Evolutionary conservation across 2,329 filamentous ascomycete species (phyloP).

Genomic region (Arthroderma sp.): DNA sequence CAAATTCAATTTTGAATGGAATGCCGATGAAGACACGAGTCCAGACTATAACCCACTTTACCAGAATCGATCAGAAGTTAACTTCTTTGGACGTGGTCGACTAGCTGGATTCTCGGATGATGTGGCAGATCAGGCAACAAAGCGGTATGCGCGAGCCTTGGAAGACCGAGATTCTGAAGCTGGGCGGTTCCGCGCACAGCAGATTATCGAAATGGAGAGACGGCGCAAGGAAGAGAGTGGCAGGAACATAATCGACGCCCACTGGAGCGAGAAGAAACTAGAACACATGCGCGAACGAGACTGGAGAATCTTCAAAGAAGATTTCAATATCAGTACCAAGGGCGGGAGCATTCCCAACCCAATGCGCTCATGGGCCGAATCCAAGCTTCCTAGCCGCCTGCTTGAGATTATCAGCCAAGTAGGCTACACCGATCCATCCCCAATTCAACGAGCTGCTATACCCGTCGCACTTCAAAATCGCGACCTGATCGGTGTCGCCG

Average conservation of each 20-base stretch:
- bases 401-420: conserved; percentile 71
- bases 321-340: conserved; percentile 93
- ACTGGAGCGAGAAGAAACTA: conserved; percentile 89
- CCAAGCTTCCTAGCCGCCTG: conserved; percentile 59
- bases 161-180: conserved; percentile 62
- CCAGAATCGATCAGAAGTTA: conserved; percentile 50
- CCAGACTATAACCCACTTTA: conserved; percentile 72
- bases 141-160: conserved; percentile 53
- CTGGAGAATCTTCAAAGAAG: conserved; percentile 99
- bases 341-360: conserved; percentile 86
- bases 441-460: conserved; percentile 88
- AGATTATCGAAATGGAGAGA: conserved; percentile 75
- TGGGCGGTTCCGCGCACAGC: conserved; percentile 60
- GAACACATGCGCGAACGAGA: conserved; percentile 93
- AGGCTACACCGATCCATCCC: conserved; percentile 81
- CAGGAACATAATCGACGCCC: conserved; percentile 68
- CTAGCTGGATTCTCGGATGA: conserved; percentile 54
- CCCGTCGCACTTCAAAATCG: conserved; percentile 85
- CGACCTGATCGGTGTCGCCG: conserved; percentile 95
- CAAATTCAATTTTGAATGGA: conserved; percentile 99
- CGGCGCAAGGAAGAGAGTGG: conserved; percentile 58
- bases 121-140: conserved; percentile 37
- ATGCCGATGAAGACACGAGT: conserved; percentile 83
- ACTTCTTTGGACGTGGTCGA: conserved; percentile 56
- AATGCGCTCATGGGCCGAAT: conserved; percentile 90